A percentile compares a stretch with the other conserved stretches of the same genome.
Evolutionary conservation across 305 asterid species (phyloP).

Genomic region (Fraxinus ornus): DNA sequence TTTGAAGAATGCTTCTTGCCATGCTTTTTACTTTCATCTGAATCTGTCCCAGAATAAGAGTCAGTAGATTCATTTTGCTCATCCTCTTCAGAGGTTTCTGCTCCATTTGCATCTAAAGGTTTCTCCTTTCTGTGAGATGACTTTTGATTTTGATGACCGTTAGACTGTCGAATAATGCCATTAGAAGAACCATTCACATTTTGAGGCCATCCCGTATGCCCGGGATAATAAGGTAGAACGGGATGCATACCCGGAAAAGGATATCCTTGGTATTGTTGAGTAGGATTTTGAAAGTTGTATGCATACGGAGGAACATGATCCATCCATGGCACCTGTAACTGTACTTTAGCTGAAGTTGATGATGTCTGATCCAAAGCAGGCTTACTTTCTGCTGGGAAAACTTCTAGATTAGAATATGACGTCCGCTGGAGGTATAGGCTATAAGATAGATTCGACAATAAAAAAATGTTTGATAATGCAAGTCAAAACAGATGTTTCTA

Average conservation of each 20-base stretch:
- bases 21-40: slow-evolving; percentile 41
- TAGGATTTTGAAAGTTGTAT: slow-evolving; percentile 60
- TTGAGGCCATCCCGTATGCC: slow-evolving; percentile 60
- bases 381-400: slow-evolving; percentile 44
- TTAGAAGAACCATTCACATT: slow-evolving; percentile 29
- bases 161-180: slow-evolving; percentile 33
- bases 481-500: neutral
- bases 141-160: slow-evolving; percentile 31
- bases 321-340: slow-evolving; percentile 76
- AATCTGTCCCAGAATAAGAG: slow-evolving; percentile 43
- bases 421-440: neutral
- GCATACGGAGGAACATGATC: slow-evolving; percentile 73
- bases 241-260: slow-evolving; percentile 59
- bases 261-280: slow-evolving; percentile 51
- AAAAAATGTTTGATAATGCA: neutral
- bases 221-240: slow-evolving; percentile 57
- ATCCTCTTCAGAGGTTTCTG: slow-evolving; percentile 56
- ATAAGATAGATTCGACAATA: neutral
- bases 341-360: slow-evolving; percentile 37
- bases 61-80: slow-evolving; percentile 50
- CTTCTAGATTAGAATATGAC: slow-evolving; percentile 8
- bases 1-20: slow-evolving; percentile 45
- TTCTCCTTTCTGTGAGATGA: slow-evolving; percentile 52
- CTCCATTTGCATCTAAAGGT: slow-evolving; percentile 34
- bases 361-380: slow-evolving; percentile 42